Base-by-base conservation (phyloP, 768 basidiomycete species). In the Strobilomyces echinocephalus region DNA sequence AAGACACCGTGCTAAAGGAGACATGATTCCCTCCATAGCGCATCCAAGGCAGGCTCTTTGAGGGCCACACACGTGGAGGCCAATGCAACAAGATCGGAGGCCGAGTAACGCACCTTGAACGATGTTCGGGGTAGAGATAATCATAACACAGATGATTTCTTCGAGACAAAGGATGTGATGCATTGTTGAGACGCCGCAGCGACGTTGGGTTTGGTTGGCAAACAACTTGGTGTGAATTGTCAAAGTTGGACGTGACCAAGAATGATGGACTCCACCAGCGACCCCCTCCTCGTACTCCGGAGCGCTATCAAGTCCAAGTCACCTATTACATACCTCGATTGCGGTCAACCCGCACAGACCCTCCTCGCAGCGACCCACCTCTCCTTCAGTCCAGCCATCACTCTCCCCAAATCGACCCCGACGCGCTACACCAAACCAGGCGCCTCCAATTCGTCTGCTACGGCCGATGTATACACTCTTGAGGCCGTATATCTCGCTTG, bases 401-500 rank as follows among this genome's bases (percentile, higher is more conserved):
- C 78, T 18, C 73, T 93, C n/a, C 80, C 83, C 34, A 95, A 95
- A 69, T 77, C 83, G 8, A 76, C 78, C 2, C 76, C 84, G 20
- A 97, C 95, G 2, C 82, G 95, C 34, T 90, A 90, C 69, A 79
- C 82, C 49, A 87, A 84, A 64, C 83, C 80, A 21, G 83, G 75
- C 33, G 68, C 76, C 11, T 68, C 74, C 10, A 44, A 49, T 39
- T 69, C 71, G 0, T 44, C 65, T 1, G 58, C 58, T 1, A 30
- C 58, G 4, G 51, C 49, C 9, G 86, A 89, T 45, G 87, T 87
- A 59, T 91, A 88, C 69, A 79, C 88, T 10, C 70, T 94, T 14
- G 88, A 89, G 49, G 87, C 91, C 2, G 75, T 98, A 9, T 87
- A 89, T 60, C 76, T 95, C n/a, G 86, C 88, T 28, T 98, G 87